Evolutionary conservation across 1,139 yeast species (phyloP).

Genomic region (Yamadazyma songkhlaensis): DNA sequence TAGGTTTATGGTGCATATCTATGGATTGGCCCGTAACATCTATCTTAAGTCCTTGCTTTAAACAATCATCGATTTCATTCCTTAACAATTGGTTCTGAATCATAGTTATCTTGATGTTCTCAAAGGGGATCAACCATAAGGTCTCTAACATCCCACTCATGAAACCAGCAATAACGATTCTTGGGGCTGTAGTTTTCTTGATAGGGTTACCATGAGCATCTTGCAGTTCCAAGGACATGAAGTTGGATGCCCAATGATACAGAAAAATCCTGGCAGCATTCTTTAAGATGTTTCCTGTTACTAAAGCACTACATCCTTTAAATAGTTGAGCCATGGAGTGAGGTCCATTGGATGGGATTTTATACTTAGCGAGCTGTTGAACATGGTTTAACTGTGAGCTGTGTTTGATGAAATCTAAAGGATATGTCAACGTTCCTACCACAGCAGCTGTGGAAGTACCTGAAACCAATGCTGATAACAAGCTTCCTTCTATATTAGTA

Average conservation of each 20-base stretch:
- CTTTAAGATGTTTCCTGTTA: conserved; percentile 72
- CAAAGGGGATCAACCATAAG: conserved; percentile 85
- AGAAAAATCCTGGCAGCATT: conserved; percentile 70
- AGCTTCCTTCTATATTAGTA: conserved; percentile 23
- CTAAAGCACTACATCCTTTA: conserved; percentile 76
- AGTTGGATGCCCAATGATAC: conserved; percentile 73
- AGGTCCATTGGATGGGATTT: conserved; percentile 39
- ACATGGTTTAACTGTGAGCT: conserved; percentile 57
- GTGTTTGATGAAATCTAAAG: conserved; percentile 81
- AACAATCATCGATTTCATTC: conserved; percentile 30
- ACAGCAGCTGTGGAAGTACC: conserved; percentile 75
- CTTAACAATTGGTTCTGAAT: conserved; percentile 58
- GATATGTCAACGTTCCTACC: conserved; percentile 73
- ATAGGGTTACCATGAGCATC: conserved; percentile 26
- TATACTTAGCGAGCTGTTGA: conserved; percentile 33
- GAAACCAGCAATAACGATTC: conserved; percentile 79
- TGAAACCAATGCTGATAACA: conserved; percentile 65
- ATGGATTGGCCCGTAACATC: conserved; percentile 28
- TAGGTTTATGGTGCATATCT: conserved; percentile 26
- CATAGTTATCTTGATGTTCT: conserved; percentile 81
- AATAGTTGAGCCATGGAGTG: conserved; percentile 45
- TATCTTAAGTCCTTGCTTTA: conserved; percentile 16
- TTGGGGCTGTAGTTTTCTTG: conserved; percentile 61
- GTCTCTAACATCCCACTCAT: conserved; percentile 84
- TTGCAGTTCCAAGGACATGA: conserved; percentile 59